phyloP scores from a whole-genome alignment of 306 rosid genomes.

The Malus sylvestris region DNA sequence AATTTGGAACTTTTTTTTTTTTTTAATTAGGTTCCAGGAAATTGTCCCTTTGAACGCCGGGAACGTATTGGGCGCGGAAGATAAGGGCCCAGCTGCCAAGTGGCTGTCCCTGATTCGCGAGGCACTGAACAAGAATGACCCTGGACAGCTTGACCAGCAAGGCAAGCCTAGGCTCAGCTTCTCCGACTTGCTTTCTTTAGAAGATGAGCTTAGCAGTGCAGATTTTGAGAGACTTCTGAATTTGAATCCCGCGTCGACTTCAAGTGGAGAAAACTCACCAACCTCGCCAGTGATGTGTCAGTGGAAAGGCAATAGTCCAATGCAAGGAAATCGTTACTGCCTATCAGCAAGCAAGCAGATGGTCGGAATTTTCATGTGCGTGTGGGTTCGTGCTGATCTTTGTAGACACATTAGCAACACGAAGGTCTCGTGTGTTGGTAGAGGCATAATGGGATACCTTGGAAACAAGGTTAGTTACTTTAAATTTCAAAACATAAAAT shows the following conservation, averaged over 20 bases:
- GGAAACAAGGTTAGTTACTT: conserved; percentile 68
- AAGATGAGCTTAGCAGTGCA: conserved; percentile 21
- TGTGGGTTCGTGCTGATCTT: conserved; percentile 60
- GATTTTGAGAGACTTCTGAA: neutral
- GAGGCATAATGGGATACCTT: conserved; percentile 90
- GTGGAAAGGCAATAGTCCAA: neutral
- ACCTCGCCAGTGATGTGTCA: neutral
- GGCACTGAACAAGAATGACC: conserved; percentile 39
- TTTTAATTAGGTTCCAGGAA: conserved; percentile 68
- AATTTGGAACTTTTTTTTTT: neutral
- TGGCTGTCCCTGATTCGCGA: conserved; percentile 61
- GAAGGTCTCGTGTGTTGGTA: conserved; percentile 69
- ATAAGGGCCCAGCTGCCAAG: conserved; percentile 61
- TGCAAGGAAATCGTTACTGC: conserved; percentile 22
- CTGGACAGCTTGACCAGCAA: conserved; percentile 4
- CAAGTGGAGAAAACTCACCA: conserved; percentile 20
- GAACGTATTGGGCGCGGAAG: conserved; percentile 82
- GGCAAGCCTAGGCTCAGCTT: conserved; percentile 40
- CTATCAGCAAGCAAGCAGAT: conserved; percentile 80
- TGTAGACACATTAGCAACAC: conserved; percentile 31
- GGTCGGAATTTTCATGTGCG: conserved; percentile 86
- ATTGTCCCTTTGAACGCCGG: conserved; percentile 86
- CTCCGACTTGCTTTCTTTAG: conserved; percentile 38
- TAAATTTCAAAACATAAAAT: neutral
- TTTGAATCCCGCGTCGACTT: neutral